Evolutionary conservation across 2,329 filamentous ascomycete species (phyloP), one percentile per base, ranked within the genome.

Genomic region (Phyllosticta paracitricarpa): DNA sequence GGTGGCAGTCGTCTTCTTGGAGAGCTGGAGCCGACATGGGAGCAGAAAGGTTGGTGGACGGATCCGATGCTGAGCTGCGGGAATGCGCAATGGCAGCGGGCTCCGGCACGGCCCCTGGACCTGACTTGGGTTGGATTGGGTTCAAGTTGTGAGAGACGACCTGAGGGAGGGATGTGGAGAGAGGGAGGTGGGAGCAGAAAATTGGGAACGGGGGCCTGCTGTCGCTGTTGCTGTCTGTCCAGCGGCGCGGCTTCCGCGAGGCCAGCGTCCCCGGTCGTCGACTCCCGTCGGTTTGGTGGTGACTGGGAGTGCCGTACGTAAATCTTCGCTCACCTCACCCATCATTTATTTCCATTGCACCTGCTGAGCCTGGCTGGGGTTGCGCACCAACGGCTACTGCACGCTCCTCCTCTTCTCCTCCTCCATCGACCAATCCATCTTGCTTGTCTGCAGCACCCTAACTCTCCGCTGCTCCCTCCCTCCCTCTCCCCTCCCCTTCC

Each of bases 1-100:
- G 79, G 72, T 85, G 82, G 72, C 52, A 12, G 26, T 35, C 25
- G 53, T 24, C 52, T 3, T 24, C 52, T 30, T 30, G 28, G 28
- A 30, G 28, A 30, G 9, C 9, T 30, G 28, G 6, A 4, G 19
- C 52, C 4, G 52, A 17, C 52, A 54, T 54, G 52, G 19, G 14
- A n/a, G 14, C 14, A 17, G 17, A 48, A 48, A 17, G 40, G 40
- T 48, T 30, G 9, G 40, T 5, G 7, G 40, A n/a, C 14, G 40
- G 40, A n/a, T n/a, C 19, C 19, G 19, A 22, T 22, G 19, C 19
- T 19, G 40, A n/a, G 40, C 12, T 48, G 17, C 10, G 33, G 33
- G 9, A 14, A 33, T 33, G 7, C 30, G 7, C 30, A 12, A 33
- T 33, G 30, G 30, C 30, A 33, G 30, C 30, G 7, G 33, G 33